These are phyloP conservation scores for Gossypium gossypioides DNA, from an alignment of 441 rosid species.

Conservation along the genomic window DNA sequence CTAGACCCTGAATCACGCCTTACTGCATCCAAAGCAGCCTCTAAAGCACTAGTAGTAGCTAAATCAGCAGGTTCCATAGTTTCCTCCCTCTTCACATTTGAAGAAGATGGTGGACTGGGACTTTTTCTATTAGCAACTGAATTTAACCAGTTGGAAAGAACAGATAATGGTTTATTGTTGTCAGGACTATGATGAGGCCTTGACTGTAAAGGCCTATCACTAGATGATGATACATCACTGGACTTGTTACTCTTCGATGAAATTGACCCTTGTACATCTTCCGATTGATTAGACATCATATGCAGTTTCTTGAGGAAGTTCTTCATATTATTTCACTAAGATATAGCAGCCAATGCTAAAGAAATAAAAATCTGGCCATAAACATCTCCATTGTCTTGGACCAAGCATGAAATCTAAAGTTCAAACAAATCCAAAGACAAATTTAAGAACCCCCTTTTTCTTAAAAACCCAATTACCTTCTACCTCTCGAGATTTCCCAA, in stretches of 20 bases:
- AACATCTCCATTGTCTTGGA: conserved; percentile 63
- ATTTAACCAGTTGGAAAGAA: conserved; percentile 73
- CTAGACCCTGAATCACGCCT: conserved; percentile 48
- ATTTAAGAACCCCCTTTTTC: conserved; percentile 4
- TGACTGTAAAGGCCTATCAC: conserved; percentile 27
- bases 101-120: conserved; percentile 68
- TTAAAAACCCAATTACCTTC: neutral
- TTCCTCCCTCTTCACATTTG: conserved; percentile 40
- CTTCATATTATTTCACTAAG: conserved; percentile 56
- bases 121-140: conserved; percentile 56
- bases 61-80: conserved; percentile 41
- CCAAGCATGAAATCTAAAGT: conserved; percentile 46
- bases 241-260: conserved; percentile 49
- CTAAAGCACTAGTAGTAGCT: conserved; percentile 30
- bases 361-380: conserved; percentile 44
- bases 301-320: conserved; percentile 78
- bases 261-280: conserved; percentile 50
- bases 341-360: conserved; percentile 34
- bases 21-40: conserved; percentile 39
- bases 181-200: conserved; percentile 37
- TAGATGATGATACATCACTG: conserved; percentile 29
- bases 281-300: conserved; percentile 55
- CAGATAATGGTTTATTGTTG: conserved; percentile 54
- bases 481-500: conserved; percentile 16
- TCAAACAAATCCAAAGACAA: conserved; percentile 13